These are phyloP conservation scores for Trichoderma gamsii DNA, from an alignment of 495 filamentous ascomycete genomes.

Conservation along the genomic window DNA sequence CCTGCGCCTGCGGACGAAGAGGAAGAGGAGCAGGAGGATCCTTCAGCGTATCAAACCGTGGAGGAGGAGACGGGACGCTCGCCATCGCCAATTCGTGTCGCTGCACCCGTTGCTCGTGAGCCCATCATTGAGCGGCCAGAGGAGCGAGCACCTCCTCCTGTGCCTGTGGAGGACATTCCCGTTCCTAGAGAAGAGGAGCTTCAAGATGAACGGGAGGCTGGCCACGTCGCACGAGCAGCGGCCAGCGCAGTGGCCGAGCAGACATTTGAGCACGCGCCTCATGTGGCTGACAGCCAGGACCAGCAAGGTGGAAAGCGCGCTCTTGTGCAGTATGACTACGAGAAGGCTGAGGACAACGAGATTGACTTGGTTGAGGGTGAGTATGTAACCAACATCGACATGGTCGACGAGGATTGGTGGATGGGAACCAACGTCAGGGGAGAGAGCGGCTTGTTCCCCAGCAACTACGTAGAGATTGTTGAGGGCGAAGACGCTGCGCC, in stretches of 20 bases:
- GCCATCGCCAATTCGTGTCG: slow-evolving; percentile 76
- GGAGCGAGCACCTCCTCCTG: slow-evolving; percentile 40
- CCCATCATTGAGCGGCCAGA: slow-evolving; percentile 48
- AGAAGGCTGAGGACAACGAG: slow-evolving; percentile 95
- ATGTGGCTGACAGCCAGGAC: slow-evolving; percentile 24
- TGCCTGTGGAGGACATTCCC: slow-evolving; percentile 54
- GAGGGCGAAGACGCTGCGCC: slow-evolving; percentile 44
- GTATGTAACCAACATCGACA: slow-evolving; percentile 88
- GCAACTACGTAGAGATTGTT: slow-evolving; percentile 89
- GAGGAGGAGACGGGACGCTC: slow-evolving; percentile 30
- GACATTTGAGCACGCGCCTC: slow-evolving; percentile 28
- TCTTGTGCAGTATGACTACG: slow-evolving; percentile 87
- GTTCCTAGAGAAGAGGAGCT: slow-evolving; percentile 58
- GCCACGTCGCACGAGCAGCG: slow-evolving; percentile 59
- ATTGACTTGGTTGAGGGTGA: slow-evolving; percentile 87
- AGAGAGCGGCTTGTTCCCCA: slow-evolving; percentile 85
- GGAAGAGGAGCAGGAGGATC: slow-evolving; percentile 43
- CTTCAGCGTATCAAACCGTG: slow-evolving; percentile 26
- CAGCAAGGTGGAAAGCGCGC: slow-evolving; percentile 57
- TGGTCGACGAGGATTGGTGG: slow-evolving; percentile 98
- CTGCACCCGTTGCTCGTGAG: slow-evolving; percentile 73
- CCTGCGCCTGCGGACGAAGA: slow-evolving; percentile 50
- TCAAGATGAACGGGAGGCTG: slow-evolving; percentile 53
- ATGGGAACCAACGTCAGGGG: slow-evolving; percentile 77
- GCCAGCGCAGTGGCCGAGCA: slow-evolving; percentile 48